Percentiles rank a stretch among this genome's conserved stretches.
phyloP scores from a whole-genome alignment of 1,284 basidiomycete genomes.

The Rhodotorula glutinis region DNA sequence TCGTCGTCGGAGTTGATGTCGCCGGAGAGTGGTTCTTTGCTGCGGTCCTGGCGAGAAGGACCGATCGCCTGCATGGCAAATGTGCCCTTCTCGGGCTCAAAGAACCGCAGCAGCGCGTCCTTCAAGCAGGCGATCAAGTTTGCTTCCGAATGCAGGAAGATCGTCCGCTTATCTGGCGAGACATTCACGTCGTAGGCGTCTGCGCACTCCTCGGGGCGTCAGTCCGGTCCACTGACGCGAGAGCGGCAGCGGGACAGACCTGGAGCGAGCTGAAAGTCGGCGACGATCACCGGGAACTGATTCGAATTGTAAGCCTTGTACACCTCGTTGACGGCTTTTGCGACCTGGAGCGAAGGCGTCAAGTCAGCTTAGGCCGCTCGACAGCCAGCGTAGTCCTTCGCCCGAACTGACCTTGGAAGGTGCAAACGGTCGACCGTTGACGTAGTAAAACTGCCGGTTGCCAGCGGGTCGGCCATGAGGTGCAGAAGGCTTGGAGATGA shows the following conservation, averaged over 20 bases:
- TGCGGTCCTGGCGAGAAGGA: not conserved
- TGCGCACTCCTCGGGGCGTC: conserved; percentile 44
- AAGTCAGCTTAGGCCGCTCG: too few relatives aligned
- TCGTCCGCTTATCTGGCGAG: conserved; percentile 92
- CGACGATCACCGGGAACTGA: conserved; percentile 77
- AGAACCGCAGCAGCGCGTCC: conserved; percentile 56
- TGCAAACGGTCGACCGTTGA: conserved; percentile 88
- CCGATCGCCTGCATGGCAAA: conserved; percentile 52
- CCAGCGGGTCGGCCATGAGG: conserved; percentile 70
- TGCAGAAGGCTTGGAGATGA: conserved; percentile 72
- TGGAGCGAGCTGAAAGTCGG: conserved; percentile 75
- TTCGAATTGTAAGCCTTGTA: conserved; percentile 79
- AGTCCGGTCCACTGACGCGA: not conserved
- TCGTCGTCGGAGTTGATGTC: conserved; percentile 4
- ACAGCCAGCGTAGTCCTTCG: too few relatives aligned
- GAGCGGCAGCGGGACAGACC: conserved; percentile 51
- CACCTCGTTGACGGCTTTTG: conserved; percentile 83
- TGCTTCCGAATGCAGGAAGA: conserved; percentile 84
- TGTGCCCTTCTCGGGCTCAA: conserved; percentile 65
- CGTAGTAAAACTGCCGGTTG: conserved; percentile 89
- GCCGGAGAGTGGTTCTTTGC: not conserved
- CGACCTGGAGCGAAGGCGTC: too few relatives aligned
- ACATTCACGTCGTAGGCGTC: conserved; percentile 92
- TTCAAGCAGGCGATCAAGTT: conserved; percentile 75
- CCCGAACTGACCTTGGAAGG: conserved; percentile 60